These are phyloP conservation scores for Lactarius psammicola DNA, from an alignment of 768 basidiomycete genomes.

Conservation along the genomic window DNA sequence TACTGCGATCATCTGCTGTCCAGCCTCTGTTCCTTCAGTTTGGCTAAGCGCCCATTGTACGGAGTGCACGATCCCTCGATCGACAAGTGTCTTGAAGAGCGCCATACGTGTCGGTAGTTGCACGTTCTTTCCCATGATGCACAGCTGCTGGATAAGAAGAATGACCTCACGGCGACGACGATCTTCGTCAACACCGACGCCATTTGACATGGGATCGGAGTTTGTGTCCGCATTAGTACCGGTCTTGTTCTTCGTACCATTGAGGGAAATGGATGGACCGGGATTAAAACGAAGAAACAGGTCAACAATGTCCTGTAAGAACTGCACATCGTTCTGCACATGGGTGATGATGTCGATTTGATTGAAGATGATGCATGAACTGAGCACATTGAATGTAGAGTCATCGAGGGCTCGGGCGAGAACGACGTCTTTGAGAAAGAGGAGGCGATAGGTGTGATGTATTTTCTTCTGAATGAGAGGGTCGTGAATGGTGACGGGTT, in stretches of 20 bases:
- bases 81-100: conserved; percentile 84
- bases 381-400: conserved; percentile 94
- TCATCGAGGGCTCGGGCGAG: conserved; percentile 94
- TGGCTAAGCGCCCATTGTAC: conserved; percentile 89
- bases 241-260: conserved; percentile 33
- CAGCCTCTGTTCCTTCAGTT: conserved; percentile 51
- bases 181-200: conserved; percentile 27
- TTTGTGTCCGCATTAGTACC: conserved; percentile 30
- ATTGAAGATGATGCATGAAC: conserved; percentile 97
- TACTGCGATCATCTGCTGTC: conserved; percentile 66
- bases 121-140: conserved; percentile 95
- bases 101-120: conserved; percentile 83
- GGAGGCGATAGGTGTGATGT: conserved; percentile 95
- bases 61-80: conserved; percentile 85
- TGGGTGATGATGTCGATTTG: conserved; percentile 97
- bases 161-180: conserved; percentile 71
- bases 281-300: conserved; percentile 50
- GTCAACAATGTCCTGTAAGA: conserved; percentile 75
- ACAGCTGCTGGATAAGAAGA: conserved; percentile 86
- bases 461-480: conserved; percentile 77
- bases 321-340: conserved; percentile 72
- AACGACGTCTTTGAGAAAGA: conserved; percentile 97
- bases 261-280: conserved; percentile 33
- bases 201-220: conserved; percentile 19
- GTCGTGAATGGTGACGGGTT: conserved; percentile 84